phyloP scores from a whole-genome alignment of 1,284 basidiomycete species.

The Leccinum huronense region DNA sequence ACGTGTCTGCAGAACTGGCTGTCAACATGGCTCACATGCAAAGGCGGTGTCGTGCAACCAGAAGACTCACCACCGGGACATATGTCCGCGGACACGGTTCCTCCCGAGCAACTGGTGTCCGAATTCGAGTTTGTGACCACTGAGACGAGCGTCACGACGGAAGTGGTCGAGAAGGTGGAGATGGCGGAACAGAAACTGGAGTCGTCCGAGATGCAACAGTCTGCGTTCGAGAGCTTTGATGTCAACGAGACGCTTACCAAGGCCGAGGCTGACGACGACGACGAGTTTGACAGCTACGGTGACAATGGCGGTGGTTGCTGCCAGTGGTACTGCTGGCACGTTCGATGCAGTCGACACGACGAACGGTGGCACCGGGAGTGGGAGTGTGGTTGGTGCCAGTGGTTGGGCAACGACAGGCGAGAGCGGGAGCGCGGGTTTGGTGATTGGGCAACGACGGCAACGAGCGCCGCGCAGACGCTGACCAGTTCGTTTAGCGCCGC shows the following conservation, averaged over 20 bases:
- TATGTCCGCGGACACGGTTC: constrained; percentile 31
- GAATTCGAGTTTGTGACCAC: constrained; percentile 10
- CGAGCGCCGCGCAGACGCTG: background rate
- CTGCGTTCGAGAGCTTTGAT: background rate
- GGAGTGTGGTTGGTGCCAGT: background rate
- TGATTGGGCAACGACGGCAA: background rate
- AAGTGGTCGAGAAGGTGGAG: background rate
- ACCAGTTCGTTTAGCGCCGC: background rate
- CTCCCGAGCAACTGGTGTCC: constrained; percentile 20
- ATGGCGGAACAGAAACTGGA: background rate
- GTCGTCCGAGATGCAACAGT: background rate
- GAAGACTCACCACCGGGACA: constrained; percentile 17
- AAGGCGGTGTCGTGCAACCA: background rate
- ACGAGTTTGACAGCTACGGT: background rate
- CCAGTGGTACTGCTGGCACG: too few relatives aligned
- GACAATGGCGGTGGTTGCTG: background rate
- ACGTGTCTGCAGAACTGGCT: constrained; percentile 1
- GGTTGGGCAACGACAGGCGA: background rate
- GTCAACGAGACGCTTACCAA: background rate
- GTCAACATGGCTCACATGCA: constrained; percentile 14
- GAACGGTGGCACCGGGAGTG: background rate
- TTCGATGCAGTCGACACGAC: background rate
- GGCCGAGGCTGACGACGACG: background rate
- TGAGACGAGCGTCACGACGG: background rate
- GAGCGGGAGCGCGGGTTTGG: background rate